Conservation (phyloP, 306 rosid species). For the Hippophae gyantsensis region DNA sequence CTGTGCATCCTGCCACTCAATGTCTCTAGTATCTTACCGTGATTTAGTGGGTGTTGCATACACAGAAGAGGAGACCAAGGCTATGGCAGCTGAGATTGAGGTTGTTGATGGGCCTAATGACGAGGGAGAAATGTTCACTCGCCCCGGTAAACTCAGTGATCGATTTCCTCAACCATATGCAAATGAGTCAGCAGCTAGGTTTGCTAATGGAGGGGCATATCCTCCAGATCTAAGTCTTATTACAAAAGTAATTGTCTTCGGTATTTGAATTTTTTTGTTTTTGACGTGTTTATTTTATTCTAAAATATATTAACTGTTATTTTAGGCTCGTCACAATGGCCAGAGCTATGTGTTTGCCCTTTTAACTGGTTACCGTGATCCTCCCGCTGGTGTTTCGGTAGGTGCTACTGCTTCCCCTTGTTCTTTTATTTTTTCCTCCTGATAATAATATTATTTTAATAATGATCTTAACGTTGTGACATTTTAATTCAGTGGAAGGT, state of each 20-base stretch:
- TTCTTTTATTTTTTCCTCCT: neutral
- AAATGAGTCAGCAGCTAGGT: slow-evolving; percentile 97
- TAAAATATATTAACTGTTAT: slow-evolving; percentile 14
- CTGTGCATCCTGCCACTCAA: slow-evolving; percentile 96
- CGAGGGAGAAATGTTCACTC: slow-evolving; percentile 97
- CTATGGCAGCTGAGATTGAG: slow-evolving; percentile 99
- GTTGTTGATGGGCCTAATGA: slow-evolving; percentile 96
- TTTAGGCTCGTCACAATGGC: slow-evolving; percentile 98
- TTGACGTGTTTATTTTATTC: neutral
- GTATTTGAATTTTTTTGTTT: slow-evolving; percentile 8
- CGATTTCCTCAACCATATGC: slow-evolving; percentile 91
- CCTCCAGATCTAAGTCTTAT: slow-evolving; percentile 96
- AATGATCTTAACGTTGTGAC: neutral
- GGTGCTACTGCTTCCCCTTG: slow-evolving; percentile 9
- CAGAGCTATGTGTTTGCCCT: slow-evolving; percentile 87
- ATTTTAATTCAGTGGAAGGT: neutral
- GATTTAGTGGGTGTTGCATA: slow-evolving; percentile 98
- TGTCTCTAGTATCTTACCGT: slow-evolving; percentile 91
- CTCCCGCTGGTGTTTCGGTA: slow-evolving; percentile 96
- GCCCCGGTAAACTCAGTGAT: slow-evolving; percentile 97
- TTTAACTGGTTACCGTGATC: slow-evolving; percentile 85
- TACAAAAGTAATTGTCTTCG: slow-evolving; percentile 61
- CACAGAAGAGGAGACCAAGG: slow-evolving; percentile 95
- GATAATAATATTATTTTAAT: neutral
- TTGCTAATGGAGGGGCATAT: slow-evolving; percentile 97